Base-by-base conservation (phyloP, 306 rosid genomes). In the Pachyrhizus erosus region DNA sequence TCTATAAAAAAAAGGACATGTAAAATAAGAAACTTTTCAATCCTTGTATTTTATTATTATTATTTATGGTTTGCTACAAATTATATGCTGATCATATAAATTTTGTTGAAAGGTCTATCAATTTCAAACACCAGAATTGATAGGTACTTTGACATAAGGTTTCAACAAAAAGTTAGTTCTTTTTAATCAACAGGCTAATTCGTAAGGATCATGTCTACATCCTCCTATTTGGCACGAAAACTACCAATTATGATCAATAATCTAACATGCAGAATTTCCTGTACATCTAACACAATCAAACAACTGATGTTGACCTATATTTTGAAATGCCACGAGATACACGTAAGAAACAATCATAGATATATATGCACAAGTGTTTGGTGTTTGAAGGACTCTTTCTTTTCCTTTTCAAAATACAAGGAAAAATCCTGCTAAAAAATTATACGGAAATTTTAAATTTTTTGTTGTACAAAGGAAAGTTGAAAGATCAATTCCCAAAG, bases 121-220 rank as follows among this genome's bases (percentile, higher is more conserved):
- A 5, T 76, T 72, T 70, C 70, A 60, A 33, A 42, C 82, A 80
- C 81, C 82, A 65, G 70, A 77, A 64, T 24, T 54, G 83, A 81
- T 34, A 18, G 67, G 33, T 54, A 70, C 73, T 64, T 81, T 85
- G 88, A 83, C 78, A 83, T 0, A 45, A 77, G 79, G 79, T 83
- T 77, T 48, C 79, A 83, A 77, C 86, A 45, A 77, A 58, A 78
- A 39, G 39, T 55, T 55, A 58, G 55, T 29, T 58, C 58, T 23
- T 33, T 52, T 68, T 17, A 24, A 77, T 46, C 20, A 70, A 26
- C 5, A 12, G 67, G 67, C 40, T 69, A 48, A 33, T 57, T 70
- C 61, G 15, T 45, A 67, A 65, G 40, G 58, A 75, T 33, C 26
- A 9, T 46, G 73, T 60, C 68, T 17, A 33, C 62, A 66, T 62